A percentile compares a stretch with the other conserved stretches of the same genome.
Evolutionary conservation across 768 basidiomycete genomes (phyloP).

Genomic region (Auricularia sp.): DNA sequence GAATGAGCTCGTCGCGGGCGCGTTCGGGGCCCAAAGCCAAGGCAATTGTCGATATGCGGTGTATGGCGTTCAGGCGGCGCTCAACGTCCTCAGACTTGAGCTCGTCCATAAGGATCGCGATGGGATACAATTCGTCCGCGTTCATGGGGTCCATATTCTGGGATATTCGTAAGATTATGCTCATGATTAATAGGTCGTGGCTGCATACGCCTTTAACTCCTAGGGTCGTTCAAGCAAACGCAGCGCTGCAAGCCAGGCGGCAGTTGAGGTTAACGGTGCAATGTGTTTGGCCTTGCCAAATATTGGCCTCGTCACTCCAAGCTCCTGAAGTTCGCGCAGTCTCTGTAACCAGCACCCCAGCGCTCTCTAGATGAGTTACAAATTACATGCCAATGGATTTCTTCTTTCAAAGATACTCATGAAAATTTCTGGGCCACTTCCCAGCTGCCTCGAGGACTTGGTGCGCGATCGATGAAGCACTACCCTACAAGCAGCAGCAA

Average conservation of each 20-base stretch:
- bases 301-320: background rate
- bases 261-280: background rate
- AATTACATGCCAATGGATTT: too few species aligned
- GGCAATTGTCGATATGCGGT: slow-evolving; percentile 95
- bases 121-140: slow-evolving; percentile 66
- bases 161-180: background rate
- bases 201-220: background rate
- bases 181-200: background rate
- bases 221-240: background rate
- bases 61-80: slow-evolving; percentile 86
- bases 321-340: too few species aligned
- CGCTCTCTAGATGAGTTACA: too few species aligned
- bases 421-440: too few species aligned
- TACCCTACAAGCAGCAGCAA: too few species aligned
- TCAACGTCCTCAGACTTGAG: slow-evolving; percentile 96
- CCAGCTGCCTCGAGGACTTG: too few species aligned
- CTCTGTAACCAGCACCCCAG: too few species aligned
- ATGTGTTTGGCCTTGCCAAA: background rate
- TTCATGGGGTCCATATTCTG: slow-evolving; percentile 6
- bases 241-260: background rate
- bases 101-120: slow-evolving; percentile 96
- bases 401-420: too few species aligned
- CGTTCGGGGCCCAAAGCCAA: slow-evolving; percentile 92
- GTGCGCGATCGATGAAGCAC: too few species aligned
- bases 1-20: slow-evolving; percentile 88